phyloP scores from a whole-genome alignment of 306 rosid species.

The Cicer bijugum region DNA sequence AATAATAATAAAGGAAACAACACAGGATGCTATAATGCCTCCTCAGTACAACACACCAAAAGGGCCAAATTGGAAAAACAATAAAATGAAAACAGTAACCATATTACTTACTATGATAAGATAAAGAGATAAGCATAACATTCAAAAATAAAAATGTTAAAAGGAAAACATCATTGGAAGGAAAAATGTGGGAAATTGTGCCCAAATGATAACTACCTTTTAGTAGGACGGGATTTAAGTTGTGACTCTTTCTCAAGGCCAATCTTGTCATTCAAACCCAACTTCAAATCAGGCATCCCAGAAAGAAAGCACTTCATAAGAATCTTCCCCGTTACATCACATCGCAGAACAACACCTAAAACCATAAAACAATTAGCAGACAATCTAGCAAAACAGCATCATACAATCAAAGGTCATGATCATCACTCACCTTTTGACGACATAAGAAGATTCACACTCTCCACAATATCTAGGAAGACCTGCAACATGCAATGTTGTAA shows the following conservation, averaged over 20 bases:
- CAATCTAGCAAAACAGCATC: conserved; percentile 37
- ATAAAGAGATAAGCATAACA: conserved; percentile 4
- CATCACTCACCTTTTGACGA: conserved; percentile 77
- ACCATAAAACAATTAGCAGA: conserved; percentile 45
- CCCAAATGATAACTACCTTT: conserved; percentile 64
- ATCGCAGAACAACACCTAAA: conserved; percentile 84
- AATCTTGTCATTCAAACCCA: conserved; percentile 94
- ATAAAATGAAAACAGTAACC: not conserved
- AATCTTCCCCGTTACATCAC: conserved; percentile 91
- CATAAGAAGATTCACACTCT: conserved; percentile 95
- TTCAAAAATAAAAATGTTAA: conserved; percentile 19
- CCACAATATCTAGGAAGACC: conserved; percentile 95
- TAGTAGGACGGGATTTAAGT: conserved; percentile 81
- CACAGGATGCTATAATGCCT: conserved; percentile 18
- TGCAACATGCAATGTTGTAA: conserved; percentile 48
- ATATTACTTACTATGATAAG: not conserved
- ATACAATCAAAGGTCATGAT: conserved; percentile 36
- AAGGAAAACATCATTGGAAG: conserved; percentile 26
- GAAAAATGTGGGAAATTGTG: conserved; percentile 14
- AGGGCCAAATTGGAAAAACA: not conserved
- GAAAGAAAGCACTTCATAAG: conserved; percentile 96
- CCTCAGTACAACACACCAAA: not conserved
- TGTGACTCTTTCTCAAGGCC: conserved; percentile 98
- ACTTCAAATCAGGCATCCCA: conserved; percentile 97
- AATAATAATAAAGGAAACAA: conserved; percentile 14